A percentile compares a stretch with the other conserved stretches of the same genome.
These are phyloP conservation scores for Schizopora paradoxa DNA, from an alignment of 1,284 basidiomycete genomes.

Conservation along the genomic window DNA sequence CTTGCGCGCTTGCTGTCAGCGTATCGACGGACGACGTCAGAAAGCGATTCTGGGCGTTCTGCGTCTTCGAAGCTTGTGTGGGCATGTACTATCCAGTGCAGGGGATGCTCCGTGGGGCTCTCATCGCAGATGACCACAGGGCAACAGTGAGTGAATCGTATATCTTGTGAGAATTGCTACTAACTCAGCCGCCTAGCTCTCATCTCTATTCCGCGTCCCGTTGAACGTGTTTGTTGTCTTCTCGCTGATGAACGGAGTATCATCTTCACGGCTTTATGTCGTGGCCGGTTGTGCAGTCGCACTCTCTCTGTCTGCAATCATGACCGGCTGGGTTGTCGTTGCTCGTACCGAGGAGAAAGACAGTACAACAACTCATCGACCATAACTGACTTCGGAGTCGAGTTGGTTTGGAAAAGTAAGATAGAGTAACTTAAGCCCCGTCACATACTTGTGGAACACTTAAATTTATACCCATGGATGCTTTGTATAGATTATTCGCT, in stretches of 20 bases:
- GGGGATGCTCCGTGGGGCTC: slow-evolving; percentile 63
- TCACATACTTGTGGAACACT: too few relatives aligned
- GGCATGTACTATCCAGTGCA: slow-evolving; percentile 76
- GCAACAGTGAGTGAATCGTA: slow-evolving; percentile 50
- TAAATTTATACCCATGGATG: too few relatives aligned
- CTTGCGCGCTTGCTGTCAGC: slow-evolving; percentile 50
- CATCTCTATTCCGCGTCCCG: slow-evolving; percentile 68
- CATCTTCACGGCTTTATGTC: slow-evolving; percentile 56
- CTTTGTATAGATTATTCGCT: too few relatives aligned
- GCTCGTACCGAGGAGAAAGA: slow-evolving; percentile 14
- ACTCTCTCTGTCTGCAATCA: slow-evolving; percentile 54
- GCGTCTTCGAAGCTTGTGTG: slow-evolving; percentile 68
- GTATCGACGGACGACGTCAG: slow-evolving; percentile 43
- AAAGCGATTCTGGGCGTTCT: slow-evolving; percentile 66
- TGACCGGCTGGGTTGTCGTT: slow-evolving; percentile 47
- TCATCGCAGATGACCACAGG: slow-evolving; percentile 69
- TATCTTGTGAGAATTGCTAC: neutral
- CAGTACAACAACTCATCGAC: neutral
- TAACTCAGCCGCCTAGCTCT: slow-evolving; percentile 39
- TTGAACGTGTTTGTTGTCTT: slow-evolving; percentile 69
- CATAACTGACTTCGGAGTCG: neutral
- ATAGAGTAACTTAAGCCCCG: too few relatives aligned
- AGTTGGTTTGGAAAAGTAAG: too few relatives aligned
- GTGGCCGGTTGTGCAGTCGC: slow-evolving; percentile 54
- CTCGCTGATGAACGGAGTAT: slow-evolving; percentile 65